These are phyloP conservation scores for Argentina anserina DNA, from an alignment of 306 rosid genomes.

Conservation along the genomic window DNA sequence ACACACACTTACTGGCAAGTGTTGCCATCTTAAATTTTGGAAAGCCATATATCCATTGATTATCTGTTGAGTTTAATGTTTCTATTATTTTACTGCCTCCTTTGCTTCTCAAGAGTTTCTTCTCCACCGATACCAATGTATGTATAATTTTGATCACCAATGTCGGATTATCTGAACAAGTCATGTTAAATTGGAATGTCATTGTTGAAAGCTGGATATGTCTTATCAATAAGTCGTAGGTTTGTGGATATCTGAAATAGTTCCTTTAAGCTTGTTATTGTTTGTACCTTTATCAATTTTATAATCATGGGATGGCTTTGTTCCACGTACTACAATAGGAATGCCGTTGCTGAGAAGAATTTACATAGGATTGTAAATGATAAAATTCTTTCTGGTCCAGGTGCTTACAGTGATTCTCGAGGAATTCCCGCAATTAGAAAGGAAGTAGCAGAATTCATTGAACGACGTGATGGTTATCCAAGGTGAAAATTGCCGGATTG, in stretches of 20 bases:
- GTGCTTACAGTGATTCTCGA: conserved; percentile 98
- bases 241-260: not conserved
- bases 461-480: conserved; percentile 92
- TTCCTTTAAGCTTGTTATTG: not conserved
- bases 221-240: not conserved
- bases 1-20: not conserved
- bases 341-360: not conserved
- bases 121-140: not conserved
- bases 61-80: not conserved
- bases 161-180: not conserved
- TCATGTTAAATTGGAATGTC: not conserved
- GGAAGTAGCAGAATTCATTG: conserved; percentile 94
- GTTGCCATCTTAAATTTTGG: conserved; percentile 7
- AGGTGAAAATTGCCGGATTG: conserved; percentile 44
- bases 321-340: not conserved
- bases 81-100: not conserved
- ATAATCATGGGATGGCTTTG: not conserved
- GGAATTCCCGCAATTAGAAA: conserved; percentile 87
- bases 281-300: not conserved
- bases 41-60: not conserved
- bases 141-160: not conserved
- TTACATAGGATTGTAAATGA: not conserved
- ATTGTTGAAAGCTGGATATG: not conserved
- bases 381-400: conserved; percentile 31
- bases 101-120: not conserved